phyloP scores from a whole-genome alignment of 2,329 filamentous ascomycete species.

The Laburnicola sp. region DNA sequence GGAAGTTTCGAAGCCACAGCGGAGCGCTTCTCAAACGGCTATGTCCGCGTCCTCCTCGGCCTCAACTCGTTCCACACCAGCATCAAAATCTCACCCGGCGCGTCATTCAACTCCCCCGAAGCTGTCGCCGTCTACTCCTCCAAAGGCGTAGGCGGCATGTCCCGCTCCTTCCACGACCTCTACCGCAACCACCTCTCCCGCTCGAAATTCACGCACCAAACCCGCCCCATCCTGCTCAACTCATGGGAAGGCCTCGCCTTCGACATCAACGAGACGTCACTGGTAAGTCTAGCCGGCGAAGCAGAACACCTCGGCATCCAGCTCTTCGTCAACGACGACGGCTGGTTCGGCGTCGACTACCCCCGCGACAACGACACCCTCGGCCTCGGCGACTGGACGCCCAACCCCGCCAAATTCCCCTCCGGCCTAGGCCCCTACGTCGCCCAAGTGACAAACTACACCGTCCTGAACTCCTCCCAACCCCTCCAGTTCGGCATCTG shows the following conservation, averaged over 20 bases:
- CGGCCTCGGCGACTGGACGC: slow-evolving; percentile 66
- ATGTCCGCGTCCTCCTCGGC: slow-evolving; percentile 63
- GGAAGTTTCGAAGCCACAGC: slow-evolving; percentile 66
- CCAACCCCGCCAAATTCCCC: slow-evolving; percentile 62
- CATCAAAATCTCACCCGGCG: slow-evolving; percentile 59
- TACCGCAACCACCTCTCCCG: slow-evolving; percentile 65
- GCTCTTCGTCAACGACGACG: slow-evolving; percentile 68
- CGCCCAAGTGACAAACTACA: slow-evolving; percentile 54
- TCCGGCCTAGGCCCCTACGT: slow-evolving; percentile 59
- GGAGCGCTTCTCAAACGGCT: slow-evolving; percentile 64
- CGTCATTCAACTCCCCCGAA: slow-evolving; percentile 64
- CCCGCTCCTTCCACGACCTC: slow-evolving; percentile 62
- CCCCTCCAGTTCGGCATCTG: slow-evolving; percentile 65
- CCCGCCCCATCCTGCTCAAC: slow-evolving; percentile 62
- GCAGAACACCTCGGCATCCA: slow-evolving; percentile 63
- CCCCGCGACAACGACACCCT: slow-evolving; percentile 61
- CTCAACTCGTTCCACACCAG: slow-evolving; percentile 65
- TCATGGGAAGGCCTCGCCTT: slow-evolving; percentile 68
- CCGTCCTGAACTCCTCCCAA: slow-evolving; percentile 51
- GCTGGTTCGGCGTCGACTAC: slow-evolving; percentile 68
- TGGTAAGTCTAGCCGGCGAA: slow-evolving; percentile 60
- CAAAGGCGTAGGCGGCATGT: slow-evolving; percentile 63
- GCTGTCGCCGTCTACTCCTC: slow-evolving; percentile 65
- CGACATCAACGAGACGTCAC: slow-evolving; percentile 59
- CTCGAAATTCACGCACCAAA: slow-evolving; percentile 57